Evolutionary conservation across 2,329 filamentous ascomycete species (phyloP), one percentile per base, ranked within the genome.

Genomic region (Talaromyces sp.): DNA sequence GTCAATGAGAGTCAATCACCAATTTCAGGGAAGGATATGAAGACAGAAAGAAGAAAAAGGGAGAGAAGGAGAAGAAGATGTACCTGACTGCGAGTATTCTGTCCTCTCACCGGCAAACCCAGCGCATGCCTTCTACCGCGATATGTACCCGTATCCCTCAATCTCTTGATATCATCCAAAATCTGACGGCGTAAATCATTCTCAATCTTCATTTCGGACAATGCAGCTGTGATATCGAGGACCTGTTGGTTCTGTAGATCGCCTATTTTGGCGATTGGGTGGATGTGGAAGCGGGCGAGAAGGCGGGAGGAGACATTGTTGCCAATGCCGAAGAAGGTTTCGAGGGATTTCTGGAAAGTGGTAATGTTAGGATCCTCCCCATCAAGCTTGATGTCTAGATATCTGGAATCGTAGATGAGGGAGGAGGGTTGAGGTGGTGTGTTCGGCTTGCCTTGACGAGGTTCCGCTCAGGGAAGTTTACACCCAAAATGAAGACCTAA

Each of bases 191-290:
- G 81, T 63, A 95, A 81, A 68, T 97, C 92, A 73, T 89, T 96
- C 74, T 97, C 94, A 67, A 97, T 90, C 60, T 89, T 96, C 90
- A 99, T 92, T 56, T 86, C 87, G 15, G 91, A 89, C 40, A 99
- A 80, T 69, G 96, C 90, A 53, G 88, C 88, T 21, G 89, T 94
- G 61, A 99, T 80, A 55, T 89, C 87, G 54, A 90, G 87, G 65
- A 96, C 78, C 61, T 91, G 92, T 71, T 88, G 86, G 60, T 87
- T 84, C 45, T 84, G 81, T 19, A 99, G 77, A 7, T 84, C 81
- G 71, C 89, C 89, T 65, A 97, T 80, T 69, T 86, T 89, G 64
- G 89, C 89, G 58, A 84, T 87, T 31, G 90, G 87, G 77, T 96
- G 89, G 70, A 99, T 95, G 66, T 87, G 87, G 78, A 91, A 88